Conservation (phyloP, 1,284 basidiomycete genomes). For the Trametes sp. region DNA sequence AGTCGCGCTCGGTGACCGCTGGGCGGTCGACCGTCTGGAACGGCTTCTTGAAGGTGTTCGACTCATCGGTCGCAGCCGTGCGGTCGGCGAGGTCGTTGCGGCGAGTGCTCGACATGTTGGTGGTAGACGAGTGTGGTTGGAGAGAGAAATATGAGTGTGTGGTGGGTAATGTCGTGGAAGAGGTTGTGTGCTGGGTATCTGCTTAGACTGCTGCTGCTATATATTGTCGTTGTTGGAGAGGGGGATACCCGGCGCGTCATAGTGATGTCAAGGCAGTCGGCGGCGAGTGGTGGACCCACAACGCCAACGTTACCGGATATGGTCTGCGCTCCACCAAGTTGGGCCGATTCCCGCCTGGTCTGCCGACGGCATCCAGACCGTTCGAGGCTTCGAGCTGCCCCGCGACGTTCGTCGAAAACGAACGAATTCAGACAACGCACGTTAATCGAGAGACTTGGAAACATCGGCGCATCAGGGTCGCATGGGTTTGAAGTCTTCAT, state of each 20-base stretch:
- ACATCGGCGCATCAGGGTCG: too few species aligned
- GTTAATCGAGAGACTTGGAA: too few species aligned
- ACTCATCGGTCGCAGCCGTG: slow-evolving; percentile 29
- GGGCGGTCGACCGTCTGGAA: slow-evolving; percentile 42
- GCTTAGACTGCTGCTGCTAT: neutral
- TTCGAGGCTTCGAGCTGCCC: neutral
- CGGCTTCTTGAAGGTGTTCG: slow-evolving; percentile 41
- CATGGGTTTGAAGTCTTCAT: too few species aligned
- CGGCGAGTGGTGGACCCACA: slow-evolving; percentile 9
- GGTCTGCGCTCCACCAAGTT: slow-evolving; percentile 20
- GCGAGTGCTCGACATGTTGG: slow-evolving; percentile 22
- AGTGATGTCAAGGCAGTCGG: slow-evolving; percentile 26
- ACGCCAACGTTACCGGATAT: slow-evolving; percentile 10
- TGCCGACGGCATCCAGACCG: neutral
- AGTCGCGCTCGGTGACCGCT: slow-evolving; percentile 40
- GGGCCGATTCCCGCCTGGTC: neutral
- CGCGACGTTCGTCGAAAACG: neutral
- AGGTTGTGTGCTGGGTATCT: neutral
- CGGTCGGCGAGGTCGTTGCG: slow-evolving; percentile 28
- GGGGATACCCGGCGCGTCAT: slow-evolving; percentile 23
- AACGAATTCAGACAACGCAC: too few species aligned
- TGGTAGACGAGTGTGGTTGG: neutral
- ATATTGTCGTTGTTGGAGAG: neutral
- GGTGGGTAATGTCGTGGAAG: neutral
- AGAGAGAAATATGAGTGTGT: neutral